A percentile compares a stretch with the other conserved stretches of the same genome.
Evolutionary conservation across 192 early-diverging fungal species (phyloP).

Genomic region (Ambispora gerdemannii): DNA sequence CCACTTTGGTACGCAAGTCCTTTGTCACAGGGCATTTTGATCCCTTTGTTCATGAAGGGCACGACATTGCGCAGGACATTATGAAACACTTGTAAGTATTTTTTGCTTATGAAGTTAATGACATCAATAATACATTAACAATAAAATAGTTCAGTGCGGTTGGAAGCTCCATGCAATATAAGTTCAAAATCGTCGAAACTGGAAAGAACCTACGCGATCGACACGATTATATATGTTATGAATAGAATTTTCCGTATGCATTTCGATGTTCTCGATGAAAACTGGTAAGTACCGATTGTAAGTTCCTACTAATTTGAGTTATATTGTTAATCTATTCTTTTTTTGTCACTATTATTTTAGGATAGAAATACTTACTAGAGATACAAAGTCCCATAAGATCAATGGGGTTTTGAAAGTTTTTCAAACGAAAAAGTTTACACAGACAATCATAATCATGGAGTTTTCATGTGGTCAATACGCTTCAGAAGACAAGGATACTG

Average conservation of each 20-base stretch:
- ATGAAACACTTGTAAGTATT: conserved; percentile 5
- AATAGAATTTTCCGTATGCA: conserved; percentile 8
- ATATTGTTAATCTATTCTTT: neutral
- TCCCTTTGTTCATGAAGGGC: neutral
- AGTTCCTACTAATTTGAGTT: too few relatives aligned
- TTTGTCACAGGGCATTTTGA: neutral
- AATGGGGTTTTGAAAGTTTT: conserved; percentile 2
- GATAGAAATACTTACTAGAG: neutral
- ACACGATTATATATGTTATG: conserved; percentile 8
- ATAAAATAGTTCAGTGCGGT: neutral
- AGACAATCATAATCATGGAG: neutral
- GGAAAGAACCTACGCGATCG: neutral
- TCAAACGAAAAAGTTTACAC: neutral
- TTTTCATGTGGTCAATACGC: conserved; percentile 1
- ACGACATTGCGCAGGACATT: conserved; percentile 2
- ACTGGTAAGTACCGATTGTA: conserved; percentile 8
- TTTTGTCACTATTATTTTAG: neutral
- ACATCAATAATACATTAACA: neutral
- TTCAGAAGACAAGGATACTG: neutral
- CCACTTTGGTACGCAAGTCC: neutral
- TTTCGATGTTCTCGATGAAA: too few relatives aligned
- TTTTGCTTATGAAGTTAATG: neutral
- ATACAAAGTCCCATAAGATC: conserved; percentile 1
- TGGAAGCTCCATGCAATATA: conserved; percentile 15
- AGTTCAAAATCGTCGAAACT: neutral